These are phyloP conservation scores for Aspergillus sp. DNA, from an alignment of 2,329 filamentous ascomycete genomes.

Conservation along the genomic window DNA sequence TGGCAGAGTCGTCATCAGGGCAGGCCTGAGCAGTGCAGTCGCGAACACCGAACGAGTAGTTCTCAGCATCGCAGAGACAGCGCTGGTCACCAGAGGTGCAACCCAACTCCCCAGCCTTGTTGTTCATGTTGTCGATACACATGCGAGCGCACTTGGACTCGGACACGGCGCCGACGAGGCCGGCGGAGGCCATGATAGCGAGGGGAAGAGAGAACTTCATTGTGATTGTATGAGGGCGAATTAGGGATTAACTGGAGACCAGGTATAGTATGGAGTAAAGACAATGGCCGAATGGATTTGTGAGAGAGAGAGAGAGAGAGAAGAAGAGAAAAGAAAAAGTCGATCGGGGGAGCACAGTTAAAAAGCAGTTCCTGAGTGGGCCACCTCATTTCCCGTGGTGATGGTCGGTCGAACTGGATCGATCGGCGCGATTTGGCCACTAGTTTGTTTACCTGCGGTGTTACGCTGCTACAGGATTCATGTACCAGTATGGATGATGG, in stretches of 20 bases:
- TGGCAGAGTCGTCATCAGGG: slow-evolving; percentile 28
- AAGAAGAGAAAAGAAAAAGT: neutral
- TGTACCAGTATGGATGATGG: too few relatives aligned
- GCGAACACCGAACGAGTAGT: slow-evolving; percentile 41
- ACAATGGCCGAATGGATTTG: neutral
- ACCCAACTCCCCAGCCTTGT: slow-evolving; percentile 32
- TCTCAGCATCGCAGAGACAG: slow-evolving; percentile 35
- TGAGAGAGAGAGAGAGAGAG: neutral
- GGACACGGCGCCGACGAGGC: slow-evolving; percentile 19
- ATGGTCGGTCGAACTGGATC: too few relatives aligned
- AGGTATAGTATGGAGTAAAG: neutral
- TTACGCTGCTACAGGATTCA: too few relatives aligned
- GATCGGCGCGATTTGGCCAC: too few relatives aligned
- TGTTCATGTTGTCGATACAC: slow-evolving; percentile 42
- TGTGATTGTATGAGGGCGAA: slow-evolving; percentile 5
- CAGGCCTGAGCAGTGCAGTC: slow-evolving; percentile 43
- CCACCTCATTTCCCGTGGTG: neutral
- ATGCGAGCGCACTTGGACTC: slow-evolving; percentile 25
- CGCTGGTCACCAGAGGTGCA: slow-evolving; percentile 30
- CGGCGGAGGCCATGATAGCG: slow-evolving; percentile 22
- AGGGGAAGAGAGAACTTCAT: slow-evolving; percentile 30
- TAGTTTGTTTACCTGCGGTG: too few relatives aligned
- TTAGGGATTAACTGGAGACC: neutral
- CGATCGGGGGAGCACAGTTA: neutral
- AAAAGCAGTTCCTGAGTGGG: neutral